Conservation (phyloP, 441 rosid species). For the Adansonia madagascariensis region DNA sequence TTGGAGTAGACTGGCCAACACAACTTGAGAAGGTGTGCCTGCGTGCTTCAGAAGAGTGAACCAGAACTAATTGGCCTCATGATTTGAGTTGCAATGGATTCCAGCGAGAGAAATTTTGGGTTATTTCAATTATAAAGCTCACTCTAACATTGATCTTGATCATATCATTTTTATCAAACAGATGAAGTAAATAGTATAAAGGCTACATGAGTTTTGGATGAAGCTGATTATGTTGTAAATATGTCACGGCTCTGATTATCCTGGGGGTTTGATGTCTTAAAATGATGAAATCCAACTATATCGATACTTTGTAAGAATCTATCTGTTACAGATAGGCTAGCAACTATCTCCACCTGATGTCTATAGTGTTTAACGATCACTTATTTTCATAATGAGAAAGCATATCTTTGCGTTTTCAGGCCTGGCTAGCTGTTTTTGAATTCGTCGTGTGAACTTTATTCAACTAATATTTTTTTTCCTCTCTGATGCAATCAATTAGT, state of each 20-base stretch:
- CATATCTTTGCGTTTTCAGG: conserved; percentile 19
- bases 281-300: conserved; percentile 27
- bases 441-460: conserved; percentile 9
- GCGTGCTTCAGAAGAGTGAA: conserved; percentile 37
- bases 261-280: conserved; percentile 26
- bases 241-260: conserved; percentile 31
- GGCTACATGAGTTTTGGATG: conserved; percentile 31
- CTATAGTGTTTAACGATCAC: conserved; percentile 27
- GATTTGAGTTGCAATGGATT: conserved; percentile 21
- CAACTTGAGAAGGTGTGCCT: conserved; percentile 47
- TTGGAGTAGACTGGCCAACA: conserved; percentile 52
- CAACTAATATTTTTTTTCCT: background rate
- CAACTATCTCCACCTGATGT: conserved; percentile 28
- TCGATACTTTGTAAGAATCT: conserved; percentile 30
- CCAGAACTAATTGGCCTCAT: conserved; percentile 18
- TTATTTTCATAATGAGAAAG: conserved; percentile 32
- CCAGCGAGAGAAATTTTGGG: conserved; percentile 26
- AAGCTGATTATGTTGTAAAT: conserved; percentile 41
- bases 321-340: conserved; percentile 29
- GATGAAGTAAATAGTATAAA: conserved; percentile 36
- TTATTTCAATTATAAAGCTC: conserved; percentile 25
- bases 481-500: background rate
- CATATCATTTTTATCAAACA: conserved; percentile 28
- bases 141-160: conserved; percentile 31
- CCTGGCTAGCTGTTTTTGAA: background rate